Percentiles rank a stretch among this genome's conserved stretches.
Evolutionary conservation across 768 basidiomycete genomes (phyloP).

Genomic region (Tylopilus cervinicoccineus): DNA sequence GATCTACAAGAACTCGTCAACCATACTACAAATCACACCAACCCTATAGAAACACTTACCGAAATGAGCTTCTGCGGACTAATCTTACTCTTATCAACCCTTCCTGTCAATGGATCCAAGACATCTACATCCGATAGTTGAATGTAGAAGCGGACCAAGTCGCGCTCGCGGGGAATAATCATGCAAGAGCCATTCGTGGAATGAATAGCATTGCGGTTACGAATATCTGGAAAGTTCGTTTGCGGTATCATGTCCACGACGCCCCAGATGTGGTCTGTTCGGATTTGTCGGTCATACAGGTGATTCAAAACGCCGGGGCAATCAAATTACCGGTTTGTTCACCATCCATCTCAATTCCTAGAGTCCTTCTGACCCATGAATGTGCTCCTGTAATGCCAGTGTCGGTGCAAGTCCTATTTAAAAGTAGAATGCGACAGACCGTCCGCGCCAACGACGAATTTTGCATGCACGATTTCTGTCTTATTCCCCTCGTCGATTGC

Average conservation of each 20-base stretch:
- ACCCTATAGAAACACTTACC: constrained; percentile 28
- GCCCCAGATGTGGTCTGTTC: constrained; percentile 72
- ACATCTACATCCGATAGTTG: constrained; percentile 53
- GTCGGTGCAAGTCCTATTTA: too few species aligned
- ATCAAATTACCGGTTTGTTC: constrained; percentile 35
- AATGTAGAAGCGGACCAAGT: constrained; percentile 64
- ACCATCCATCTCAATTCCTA: constrained; percentile 42
- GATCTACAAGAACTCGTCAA: constrained; percentile 33
- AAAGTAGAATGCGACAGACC: constrained; percentile 13
- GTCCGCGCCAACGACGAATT: constrained; percentile 32
- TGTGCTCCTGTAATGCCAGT: too few species aligned
- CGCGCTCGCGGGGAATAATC: too few species aligned
- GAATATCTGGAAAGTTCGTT: too few species aligned
- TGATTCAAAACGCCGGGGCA: too few species aligned
- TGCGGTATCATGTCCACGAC: constrained; percentile 62
- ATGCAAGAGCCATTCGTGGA: too few species aligned
- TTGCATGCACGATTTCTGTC: constrained; percentile 27
- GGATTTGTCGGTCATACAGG: neutral
- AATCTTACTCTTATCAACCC: constrained; percentile 49
- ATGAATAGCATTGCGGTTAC: too few species aligned
- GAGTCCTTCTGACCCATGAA: constrained; percentile 41
- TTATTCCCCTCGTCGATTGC: too few species aligned
- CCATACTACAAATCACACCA: neutral
- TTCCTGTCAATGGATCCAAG: constrained; percentile 40
- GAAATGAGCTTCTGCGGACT: constrained; percentile 50